Evolutionary conservation across 1,284 basidiomycete genomes (phyloP).

Genomic region (Ceratobasidium sp.): DNA sequence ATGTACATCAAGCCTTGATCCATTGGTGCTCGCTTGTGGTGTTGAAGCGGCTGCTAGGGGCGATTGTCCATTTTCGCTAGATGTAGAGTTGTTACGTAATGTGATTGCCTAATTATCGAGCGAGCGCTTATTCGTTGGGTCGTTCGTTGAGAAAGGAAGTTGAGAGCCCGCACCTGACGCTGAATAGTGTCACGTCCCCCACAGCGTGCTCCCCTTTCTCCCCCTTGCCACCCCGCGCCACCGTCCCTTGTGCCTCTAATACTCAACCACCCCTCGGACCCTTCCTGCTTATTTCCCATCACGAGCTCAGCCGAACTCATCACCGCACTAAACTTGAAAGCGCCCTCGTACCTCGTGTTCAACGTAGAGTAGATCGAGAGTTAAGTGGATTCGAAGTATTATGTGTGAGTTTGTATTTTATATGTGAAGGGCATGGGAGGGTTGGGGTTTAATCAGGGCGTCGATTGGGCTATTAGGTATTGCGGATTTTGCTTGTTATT

Average conservation of each 20-base stretch:
- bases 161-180: too few relatives aligned
- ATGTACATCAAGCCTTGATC: constrained; percentile 38
- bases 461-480: too few relatives aligned
- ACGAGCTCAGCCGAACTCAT: background rate
- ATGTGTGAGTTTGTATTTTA: too few relatives aligned
- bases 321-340: background rate
- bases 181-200: background rate
- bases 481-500: too few relatives aligned
- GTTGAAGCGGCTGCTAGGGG: constrained; percentile 13
- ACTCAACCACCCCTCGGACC: background rate
- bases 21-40: background rate
- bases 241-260: too few relatives aligned
- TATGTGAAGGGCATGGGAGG: too few relatives aligned
- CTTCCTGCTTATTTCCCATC: background rate
- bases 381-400: too few relatives aligned
- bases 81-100: constrained; percentile 43
- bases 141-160: too few relatives aligned
- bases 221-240: background rate
- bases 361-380: background rate
- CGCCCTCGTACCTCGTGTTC: background rate
- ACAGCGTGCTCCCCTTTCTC: background rate
- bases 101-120: constrained; percentile 34
- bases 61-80: constrained; percentile 41
- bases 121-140: background rate
- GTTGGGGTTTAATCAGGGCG: too few relatives aligned